Evolutionary conservation across 2,329 filamentous ascomycete genomes (phyloP).

Genomic region (Trichocomaceae sp.): DNA sequence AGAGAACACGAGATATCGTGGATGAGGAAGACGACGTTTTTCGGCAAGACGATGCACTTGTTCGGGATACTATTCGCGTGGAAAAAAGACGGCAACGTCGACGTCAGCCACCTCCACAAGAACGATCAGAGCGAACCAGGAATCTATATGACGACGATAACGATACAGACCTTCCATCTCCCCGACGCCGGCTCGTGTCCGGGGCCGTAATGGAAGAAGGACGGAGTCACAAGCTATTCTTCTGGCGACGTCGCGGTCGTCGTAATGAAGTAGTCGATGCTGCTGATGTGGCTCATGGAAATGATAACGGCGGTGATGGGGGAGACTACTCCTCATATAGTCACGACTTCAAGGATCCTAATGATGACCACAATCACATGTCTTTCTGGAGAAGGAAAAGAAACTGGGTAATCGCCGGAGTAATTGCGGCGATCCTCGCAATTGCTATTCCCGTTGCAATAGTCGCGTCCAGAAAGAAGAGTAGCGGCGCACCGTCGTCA

Average conservation of each 20-base stretch:
- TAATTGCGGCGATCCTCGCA: slow-evolving; percentile 51
- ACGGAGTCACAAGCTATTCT: slow-evolving; percentile 42
- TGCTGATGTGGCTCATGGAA: slow-evolving; percentile 34
- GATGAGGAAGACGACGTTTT: slow-evolving; percentile 1
- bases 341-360: slow-evolving; percentile 19
- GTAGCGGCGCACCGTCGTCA: slow-evolving; percentile 9
- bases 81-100: slow-evolving; percentile 11
- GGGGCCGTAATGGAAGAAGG: slow-evolving; percentile 65
- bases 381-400: slow-evolving; percentile 37
- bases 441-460: slow-evolving; percentile 64
- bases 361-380: slow-evolving; percentile 19
- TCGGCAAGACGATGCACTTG: not conserved
- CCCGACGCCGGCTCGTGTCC: slow-evolving; percentile 56
- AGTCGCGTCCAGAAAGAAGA: slow-evolving; percentile 58
- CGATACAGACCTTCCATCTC: slow-evolving; percentile 15
- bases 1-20: slow-evolving; percentile 13
- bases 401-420: slow-evolving; percentile 50
- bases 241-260: slow-evolving; percentile 32
- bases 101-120: not conserved
- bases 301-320: slow-evolving; percentile 1
- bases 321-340: slow-evolving; percentile 22
- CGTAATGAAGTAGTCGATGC: slow-evolving; percentile 20
- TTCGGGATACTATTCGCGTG: slow-evolving; percentile 8
- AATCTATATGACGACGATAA: slow-evolving; percentile 12
- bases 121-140: not conserved